Base-by-base conservation (phyloP, 768 basidiomycete species). In the Kockovaella imperatae region DNA sequence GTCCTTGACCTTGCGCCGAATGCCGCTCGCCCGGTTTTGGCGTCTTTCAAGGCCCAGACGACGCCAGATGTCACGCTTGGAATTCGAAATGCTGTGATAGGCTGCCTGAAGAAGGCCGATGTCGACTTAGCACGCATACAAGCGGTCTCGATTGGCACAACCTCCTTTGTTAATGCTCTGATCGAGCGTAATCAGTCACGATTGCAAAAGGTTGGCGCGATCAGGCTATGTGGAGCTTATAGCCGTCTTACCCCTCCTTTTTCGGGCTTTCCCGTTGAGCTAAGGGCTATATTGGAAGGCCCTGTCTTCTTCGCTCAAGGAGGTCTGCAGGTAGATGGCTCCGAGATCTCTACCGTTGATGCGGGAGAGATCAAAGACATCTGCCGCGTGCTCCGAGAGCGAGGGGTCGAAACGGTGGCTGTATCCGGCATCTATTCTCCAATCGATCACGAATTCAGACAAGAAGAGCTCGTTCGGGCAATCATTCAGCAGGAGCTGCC, bases 161-260 rank as follows among this genome's bases (percentile, higher is more conserved):
- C 81, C 73, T 77, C 78, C 59, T 80, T 80, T 49, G 73, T 80
- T 21, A 80, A 83, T 53, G 79, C 80, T 1, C 76, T 83, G 2
- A 73, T 83, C 15, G 80, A 82, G 68, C 64, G 75, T 21, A 77
- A 82, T 61, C 67, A 75, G 4, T 52, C 74, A 2, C 73, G 77
- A n/a, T 68, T 83, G 13, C 74, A 76, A 36, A 77, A 77, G 38
- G 81, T 83, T 0, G 82, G 80, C 0, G 80, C 83, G 30, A 74
- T 83, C 40, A 77, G 82, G 47, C 74, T 83, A 5, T 80, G 79
- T 38, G 79, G 77, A 3, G 79, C 79, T 0, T 81, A 79, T 64
- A 79, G 79, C 2, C 71, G 54, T 26, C 44, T 79, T 28, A 75
- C 75, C 15, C 82, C 80, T 10, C 77, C 82, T 0, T 81, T 79